phyloP scores from a whole-genome alignment of 495 filamentous ascomycete species.

The Neurospora sp. region DNA sequence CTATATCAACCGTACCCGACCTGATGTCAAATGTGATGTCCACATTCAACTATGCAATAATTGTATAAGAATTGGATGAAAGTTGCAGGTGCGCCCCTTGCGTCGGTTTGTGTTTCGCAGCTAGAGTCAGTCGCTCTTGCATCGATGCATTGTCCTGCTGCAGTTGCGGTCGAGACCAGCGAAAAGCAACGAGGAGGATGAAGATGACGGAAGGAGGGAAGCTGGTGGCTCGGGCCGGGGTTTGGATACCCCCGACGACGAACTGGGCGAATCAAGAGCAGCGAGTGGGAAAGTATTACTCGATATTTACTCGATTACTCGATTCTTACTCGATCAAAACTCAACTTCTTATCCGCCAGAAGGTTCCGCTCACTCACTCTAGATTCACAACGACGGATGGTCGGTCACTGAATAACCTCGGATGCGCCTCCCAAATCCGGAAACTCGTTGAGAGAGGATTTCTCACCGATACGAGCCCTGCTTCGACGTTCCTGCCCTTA shows the following conservation, averaged over 20 bases:
- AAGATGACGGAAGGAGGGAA: background rate
- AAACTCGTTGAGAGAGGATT: background rate
- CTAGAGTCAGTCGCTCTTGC: background rate
- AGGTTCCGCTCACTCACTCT: background rate
- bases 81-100: background rate
- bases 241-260: background rate
- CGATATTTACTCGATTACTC: conserved; percentile 11
- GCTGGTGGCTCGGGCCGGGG: background rate
- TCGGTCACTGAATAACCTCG: background rate
- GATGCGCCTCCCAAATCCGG: background rate
- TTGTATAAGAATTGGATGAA: background rate
- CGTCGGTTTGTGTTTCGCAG: background rate
- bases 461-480: background rate
- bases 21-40: background rate
- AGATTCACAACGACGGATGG: background rate
- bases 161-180: background rate
- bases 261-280: background rate
- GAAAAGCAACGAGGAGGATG: background rate
- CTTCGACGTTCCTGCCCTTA: background rate
- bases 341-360: background rate
- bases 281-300: background rate
- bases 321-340: conserved; percentile 20
- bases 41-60: background rate
- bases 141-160: background rate
- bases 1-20: background rate